These are phyloP conservation scores for Myrica gale DNA, from an alignment of 306 rosid genomes.

Conservation along the genomic window DNA sequence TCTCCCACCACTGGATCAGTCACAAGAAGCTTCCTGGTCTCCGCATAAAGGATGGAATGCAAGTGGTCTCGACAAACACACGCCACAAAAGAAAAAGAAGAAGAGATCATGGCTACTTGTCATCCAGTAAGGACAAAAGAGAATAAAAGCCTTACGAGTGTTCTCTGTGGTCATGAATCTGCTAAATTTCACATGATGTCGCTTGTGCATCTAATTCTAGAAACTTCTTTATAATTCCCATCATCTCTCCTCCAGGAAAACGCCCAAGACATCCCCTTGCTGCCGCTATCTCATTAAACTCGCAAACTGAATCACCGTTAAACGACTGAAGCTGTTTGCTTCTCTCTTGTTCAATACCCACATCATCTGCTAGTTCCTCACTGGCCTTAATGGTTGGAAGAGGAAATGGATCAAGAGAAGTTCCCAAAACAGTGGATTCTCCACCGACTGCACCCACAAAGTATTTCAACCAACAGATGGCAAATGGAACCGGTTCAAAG, in stretches of 20 bases:
- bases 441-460: constrained; percentile 58
- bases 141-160: constrained; percentile 10
- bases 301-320: constrained; percentile 68
- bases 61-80: too few species aligned
- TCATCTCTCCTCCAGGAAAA: constrained; percentile 92
- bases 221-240: constrained; percentile 78
- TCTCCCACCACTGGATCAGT: too few species aligned
- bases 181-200: constrained; percentile 16
- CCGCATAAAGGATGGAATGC: too few species aligned
- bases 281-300: constrained; percentile 67
- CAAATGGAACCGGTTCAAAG: constrained; percentile 87
- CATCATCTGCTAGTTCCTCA: constrained; percentile 42
- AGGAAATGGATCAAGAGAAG: constrained; percentile 70
- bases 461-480: constrained; percentile 71
- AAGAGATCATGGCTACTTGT: constrained; percentile 5
- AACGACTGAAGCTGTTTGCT: constrained; percentile 35
- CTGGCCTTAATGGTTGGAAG: constrained; percentile 60
- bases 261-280: constrained; percentile 93
- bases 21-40: too few species aligned
- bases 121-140: constrained; percentile 7
- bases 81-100: too few species aligned
- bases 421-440: constrained; percentile 48
- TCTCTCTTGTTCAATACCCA: constrained; percentile 35
- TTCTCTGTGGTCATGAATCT: constrained; percentile 1
- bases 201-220: constrained; percentile 40